phyloP scores from a whole-genome alignment of 2,329 filamentous ascomycete species.

The Xylariales sp. region DNA sequence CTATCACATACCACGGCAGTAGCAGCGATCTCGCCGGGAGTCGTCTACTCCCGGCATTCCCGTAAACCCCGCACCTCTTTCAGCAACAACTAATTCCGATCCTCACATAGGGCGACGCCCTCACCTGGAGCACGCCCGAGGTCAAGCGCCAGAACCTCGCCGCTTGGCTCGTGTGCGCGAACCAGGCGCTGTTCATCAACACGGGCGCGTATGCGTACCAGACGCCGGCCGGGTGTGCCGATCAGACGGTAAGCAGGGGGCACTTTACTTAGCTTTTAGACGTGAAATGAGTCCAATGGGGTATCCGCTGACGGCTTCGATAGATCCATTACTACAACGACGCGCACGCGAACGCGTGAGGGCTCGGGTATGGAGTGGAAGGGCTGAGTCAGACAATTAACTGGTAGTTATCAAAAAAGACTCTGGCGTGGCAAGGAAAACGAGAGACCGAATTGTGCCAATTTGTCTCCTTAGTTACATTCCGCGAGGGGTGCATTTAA shows the following conservation, averaged over 20 bases:
- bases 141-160: constrained; percentile 65
- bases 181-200: constrained; percentile 66
- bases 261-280: neutral
- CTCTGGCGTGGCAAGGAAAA: neutral
- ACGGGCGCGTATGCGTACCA: constrained; percentile 68
- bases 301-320: constrained; percentile 15
- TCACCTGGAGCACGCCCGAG: constrained; percentile 64
- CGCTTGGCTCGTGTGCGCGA: constrained; percentile 68
- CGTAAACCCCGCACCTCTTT: too few relatives aligned
- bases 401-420: neutral
- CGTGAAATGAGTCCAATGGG: neutral
- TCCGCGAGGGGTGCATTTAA: too few relatives aligned
- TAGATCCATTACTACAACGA: constrained; percentile 59
- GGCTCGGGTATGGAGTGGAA: neutral
- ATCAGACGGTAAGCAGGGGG: constrained; percentile 63
- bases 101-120: constrained; percentile 58
- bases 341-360: constrained; percentile 46
- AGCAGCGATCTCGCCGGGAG: too few relatives aligned
- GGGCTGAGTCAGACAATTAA: neutral
- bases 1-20: neutral
- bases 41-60: too few relatives aligned
- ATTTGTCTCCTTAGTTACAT: too few relatives aligned
- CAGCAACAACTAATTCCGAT: neutral
- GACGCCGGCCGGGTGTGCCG: constrained; percentile 67
- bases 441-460: neutral